phyloP scores from a whole-genome alignment of 1,284 basidiomycete species.

The Apiotrichum gracile region DNA sequence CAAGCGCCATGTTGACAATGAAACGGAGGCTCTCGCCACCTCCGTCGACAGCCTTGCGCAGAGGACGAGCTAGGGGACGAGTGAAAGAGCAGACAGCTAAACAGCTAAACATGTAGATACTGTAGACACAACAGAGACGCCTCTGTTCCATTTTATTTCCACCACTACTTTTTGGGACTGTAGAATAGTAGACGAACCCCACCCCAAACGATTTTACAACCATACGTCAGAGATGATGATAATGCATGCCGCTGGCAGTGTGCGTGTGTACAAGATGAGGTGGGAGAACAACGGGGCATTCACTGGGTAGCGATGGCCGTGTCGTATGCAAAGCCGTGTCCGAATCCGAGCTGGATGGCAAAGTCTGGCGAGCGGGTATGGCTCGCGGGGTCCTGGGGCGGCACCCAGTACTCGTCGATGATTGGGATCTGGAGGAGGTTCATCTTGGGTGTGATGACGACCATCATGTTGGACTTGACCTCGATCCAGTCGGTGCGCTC shows the following conservation, averaged over 20 bases:
- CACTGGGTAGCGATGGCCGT: conserved; percentile 2
- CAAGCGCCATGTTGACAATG: not conserved
- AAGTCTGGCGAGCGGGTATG: conserved; percentile 42
- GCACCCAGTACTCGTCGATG: conserved; percentile 73
- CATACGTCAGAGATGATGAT: no score
- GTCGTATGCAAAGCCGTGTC: conserved; percentile 22
- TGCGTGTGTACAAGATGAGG: not conserved
- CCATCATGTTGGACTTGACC: conserved; percentile 88
- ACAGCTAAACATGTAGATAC: no score
- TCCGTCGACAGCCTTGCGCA: not conserved
- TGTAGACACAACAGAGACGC: no score
- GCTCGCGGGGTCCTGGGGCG: conserved; percentile 49
- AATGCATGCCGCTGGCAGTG: not conserved
- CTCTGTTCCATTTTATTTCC: no score
- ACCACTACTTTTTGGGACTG: no score
- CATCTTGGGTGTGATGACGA: conserved; percentile 80
- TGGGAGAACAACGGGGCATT: not conserved
- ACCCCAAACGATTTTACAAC: no score
- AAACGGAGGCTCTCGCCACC: not conserved
- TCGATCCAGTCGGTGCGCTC: conserved; percentile 71
- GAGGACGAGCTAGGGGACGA: no score
- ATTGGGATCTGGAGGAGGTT: conserved; percentile 92
- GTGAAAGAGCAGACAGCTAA: no score
- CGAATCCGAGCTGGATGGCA: conserved; percentile 43
- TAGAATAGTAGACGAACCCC: no score